Conservation (phyloP, 371 early-diverging fungal species). For the Mortierella sp. region DNA sequence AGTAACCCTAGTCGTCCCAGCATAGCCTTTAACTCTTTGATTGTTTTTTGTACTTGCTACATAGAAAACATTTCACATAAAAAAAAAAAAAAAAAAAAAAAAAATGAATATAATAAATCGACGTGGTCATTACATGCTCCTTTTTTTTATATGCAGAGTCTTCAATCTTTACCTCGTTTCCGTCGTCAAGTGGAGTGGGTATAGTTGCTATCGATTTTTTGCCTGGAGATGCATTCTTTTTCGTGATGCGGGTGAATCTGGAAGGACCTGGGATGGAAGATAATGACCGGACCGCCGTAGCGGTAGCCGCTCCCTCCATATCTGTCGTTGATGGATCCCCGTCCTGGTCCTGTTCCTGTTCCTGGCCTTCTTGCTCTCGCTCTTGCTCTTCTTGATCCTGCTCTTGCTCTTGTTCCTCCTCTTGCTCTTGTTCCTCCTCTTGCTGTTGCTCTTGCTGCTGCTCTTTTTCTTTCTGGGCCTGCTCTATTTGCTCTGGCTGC, state of each 20-base stretch:
- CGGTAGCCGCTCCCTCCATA: neutral
- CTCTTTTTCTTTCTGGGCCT: neutral
- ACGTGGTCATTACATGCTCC: neutral
- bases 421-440: constrained; percentile 1
- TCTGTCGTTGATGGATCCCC: constrained; percentile 1
- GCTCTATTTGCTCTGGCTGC: neutral
- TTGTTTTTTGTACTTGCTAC: constrained; percentile 16
- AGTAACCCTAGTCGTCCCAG: constrained; percentile 24
- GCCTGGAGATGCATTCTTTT: constrained; percentile 16
- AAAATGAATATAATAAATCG: neutral
- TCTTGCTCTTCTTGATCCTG: neutral
- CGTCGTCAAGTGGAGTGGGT: constrained; percentile 38
- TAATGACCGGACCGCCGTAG: neutral
- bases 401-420: neutral
- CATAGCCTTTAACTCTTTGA: constrained; percentile 33
- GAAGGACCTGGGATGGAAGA: constrained; percentile 24
- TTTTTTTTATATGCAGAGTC: neutral
- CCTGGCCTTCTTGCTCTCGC: neutral
- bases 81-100: too few species aligned
- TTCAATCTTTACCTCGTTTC: constrained; percentile 19
- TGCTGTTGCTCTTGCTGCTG: neutral
- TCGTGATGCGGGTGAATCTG: constrained; percentile 44
- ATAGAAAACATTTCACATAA: neutral
- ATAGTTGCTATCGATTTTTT: constrained; percentile 35
- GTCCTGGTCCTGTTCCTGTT: neutral